A percentile compares a stretch with the other conserved stretches of the same genome.
Conservation (phyloP, 2,329 filamentous ascomycete species). For the Lasiodiplodia theobromae region DNA sequence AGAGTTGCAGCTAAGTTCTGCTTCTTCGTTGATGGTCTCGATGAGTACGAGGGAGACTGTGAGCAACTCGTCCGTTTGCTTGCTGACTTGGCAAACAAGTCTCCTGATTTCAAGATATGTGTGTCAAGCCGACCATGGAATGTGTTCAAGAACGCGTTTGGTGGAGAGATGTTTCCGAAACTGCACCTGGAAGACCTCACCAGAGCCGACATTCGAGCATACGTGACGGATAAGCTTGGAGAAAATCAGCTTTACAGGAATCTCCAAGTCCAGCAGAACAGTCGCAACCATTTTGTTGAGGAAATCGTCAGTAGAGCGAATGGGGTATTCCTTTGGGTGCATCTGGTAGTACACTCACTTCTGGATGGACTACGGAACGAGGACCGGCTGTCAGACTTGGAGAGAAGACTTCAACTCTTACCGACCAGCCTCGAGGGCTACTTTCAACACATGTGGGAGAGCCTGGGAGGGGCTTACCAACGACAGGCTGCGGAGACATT, state of each 20-base stretch:
- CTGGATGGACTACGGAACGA: neutral
- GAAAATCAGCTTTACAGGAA: too few relatives aligned
- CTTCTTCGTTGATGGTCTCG: slow-evolving; percentile 37
- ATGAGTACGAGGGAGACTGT: slow-evolving; percentile 33
- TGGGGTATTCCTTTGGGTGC: neutral
- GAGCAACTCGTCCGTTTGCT: neutral
- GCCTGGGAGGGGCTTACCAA: neutral
- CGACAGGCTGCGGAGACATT: neutral
- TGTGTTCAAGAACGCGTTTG: slow-evolving; percentile 28
- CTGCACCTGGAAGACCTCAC: neutral
- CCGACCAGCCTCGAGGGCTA: neutral
- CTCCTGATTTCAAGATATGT: slow-evolving; percentile 31
- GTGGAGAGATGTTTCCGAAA: neutral
- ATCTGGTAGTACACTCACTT: neutral
- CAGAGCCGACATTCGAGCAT: neutral
- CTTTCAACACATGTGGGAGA: neutral
- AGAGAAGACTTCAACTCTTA: neutral
- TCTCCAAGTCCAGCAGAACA: neutral
- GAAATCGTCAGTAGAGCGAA: neutral
- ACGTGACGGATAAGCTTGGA: neutral
- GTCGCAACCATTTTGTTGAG: neutral
- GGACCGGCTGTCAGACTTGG: neutral
- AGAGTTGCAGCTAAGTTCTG: neutral
- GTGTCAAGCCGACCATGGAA: slow-evolving; percentile 34
- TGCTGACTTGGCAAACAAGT: neutral